A percentile compares a stretch with the other conserved stretches of the same genome.
Conservation (phyloP, 164 flowering plant genomes). For the Cinnamomum micranthum region DNA sequence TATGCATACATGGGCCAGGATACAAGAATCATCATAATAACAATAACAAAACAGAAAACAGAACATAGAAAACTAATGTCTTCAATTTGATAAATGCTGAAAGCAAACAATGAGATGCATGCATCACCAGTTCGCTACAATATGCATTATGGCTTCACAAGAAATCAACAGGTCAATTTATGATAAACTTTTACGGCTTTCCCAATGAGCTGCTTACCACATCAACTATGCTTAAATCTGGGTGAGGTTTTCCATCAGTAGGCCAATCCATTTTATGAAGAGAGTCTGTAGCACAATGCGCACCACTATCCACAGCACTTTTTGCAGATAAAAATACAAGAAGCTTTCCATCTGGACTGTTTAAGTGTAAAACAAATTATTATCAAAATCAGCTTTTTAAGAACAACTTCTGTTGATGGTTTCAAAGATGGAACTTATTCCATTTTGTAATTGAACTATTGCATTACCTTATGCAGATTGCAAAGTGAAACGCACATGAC, state of each 20-base stretch:
- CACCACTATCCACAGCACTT: slow-evolving; percentile 78
- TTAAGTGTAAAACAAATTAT: not conserved
- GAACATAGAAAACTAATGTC: not conserved
- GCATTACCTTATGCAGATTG: not conserved
- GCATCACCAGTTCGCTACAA: not conserved
- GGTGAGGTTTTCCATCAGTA: slow-evolving; percentile 34
- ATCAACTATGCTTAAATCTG: slow-evolving; percentile 46
- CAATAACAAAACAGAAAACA: not conserved
- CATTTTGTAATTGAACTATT: slow-evolving; percentile 1
- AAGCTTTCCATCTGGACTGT: slow-evolving; percentile 85
- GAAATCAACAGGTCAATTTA: not conserved
- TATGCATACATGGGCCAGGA: not conserved
- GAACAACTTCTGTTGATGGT: not conserved
- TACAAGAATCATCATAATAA: not conserved
- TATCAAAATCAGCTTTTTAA: slow-evolving; percentile 8
- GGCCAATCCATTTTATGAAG: slow-evolving; percentile 94
- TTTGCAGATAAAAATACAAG: slow-evolving; percentile 80
- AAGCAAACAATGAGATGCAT: not conserved
- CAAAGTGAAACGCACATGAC: not conserved
- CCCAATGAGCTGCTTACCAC: slow-evolving; percentile 53
- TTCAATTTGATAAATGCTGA: not conserved
- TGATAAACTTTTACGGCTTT: not conserved
- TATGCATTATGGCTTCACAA: too few species aligned
- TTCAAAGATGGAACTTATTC: not conserved
- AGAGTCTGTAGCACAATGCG: slow-evolving; percentile 81